A percentile compares a stretch with the other conserved stretches of the same genome.
Conservation (phyloP, 164 flowering plant species). For the Taxillus chinensis region DNA sequence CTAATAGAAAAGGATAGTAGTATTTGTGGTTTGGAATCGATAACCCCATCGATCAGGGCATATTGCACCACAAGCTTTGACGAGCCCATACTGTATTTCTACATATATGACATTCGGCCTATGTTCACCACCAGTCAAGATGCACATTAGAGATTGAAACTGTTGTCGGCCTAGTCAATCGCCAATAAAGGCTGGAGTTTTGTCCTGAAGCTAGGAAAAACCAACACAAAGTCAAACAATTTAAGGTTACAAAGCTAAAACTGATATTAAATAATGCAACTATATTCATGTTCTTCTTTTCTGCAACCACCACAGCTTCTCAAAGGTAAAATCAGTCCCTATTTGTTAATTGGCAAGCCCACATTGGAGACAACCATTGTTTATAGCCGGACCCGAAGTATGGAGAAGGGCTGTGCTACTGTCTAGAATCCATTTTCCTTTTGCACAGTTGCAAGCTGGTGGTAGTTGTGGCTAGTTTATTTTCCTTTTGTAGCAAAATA, state of each 20-base stretch:
- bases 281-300: constrained; percentile 37
- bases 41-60: constrained; percentile 89
- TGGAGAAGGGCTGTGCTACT: constrained; percentile 29
- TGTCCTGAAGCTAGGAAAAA: constrained; percentile 53
- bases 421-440: constrained; percentile 74
- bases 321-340: too few relatives aligned
- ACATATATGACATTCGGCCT: constrained; percentile 47
- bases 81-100: constrained; percentile 58
- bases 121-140: constrained; percentile 58
- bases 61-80: constrained; percentile 34
- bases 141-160: constrained; percentile 83
- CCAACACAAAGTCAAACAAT: background rate
- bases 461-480: too few relatives aligned
- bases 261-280: too few relatives aligned
- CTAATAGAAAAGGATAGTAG: constrained; percentile 80
- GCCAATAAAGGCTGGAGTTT: constrained; percentile 69
- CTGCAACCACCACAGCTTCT: too few relatives aligned
- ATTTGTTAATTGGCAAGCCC: constrained; percentile 80
- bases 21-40: constrained; percentile 49
- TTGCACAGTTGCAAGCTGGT: constrained; percentile 68
- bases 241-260: too few relatives aligned
- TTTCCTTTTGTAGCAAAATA: constrained; percentile 49
- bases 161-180: constrained; percentile 81
- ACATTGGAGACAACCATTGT: constrained; percentile 73
- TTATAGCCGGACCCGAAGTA: constrained; percentile 71